Base-by-base conservation (phyloP, 2,329 filamentous ascomycete species). In the Colletotrichum shisoi region DNA sequence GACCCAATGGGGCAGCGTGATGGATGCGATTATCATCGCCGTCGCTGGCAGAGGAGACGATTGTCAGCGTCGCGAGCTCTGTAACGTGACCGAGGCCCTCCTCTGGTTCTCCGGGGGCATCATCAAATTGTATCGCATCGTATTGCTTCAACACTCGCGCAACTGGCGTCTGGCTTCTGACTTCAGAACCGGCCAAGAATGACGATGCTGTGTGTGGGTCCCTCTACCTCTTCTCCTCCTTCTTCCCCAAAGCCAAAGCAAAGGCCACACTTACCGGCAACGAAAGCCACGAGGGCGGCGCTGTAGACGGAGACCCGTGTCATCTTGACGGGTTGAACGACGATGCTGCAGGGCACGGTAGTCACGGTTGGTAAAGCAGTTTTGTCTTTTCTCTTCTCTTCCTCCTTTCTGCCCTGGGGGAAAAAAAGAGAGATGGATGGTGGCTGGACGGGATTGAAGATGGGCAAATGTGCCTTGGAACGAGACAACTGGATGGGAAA, bases 1-100 rank as follows among this genome's bases (percentile, higher is more conserved):
- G 57, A 93, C 81, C 91, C 92, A 95, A 77, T 87, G 82, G 17
- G 91, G 90, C 53, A 90, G 82, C 68, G 87, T 79, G 71, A 92
- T 90, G 62, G 90, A 86, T 46, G 86, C 83, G 60, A 94, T 81
- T 27, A 90, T 91, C 84, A 93, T 87, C 69, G 84, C 84, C 37
- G 89, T 91, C 64, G 89, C 91, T 92, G 61, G 19, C 57, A 57
- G 53, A 59, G n/a, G n/a, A 53, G 52, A 48, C 61, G 15, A 42
- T 53, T 62, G 76, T 82, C 73, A 81, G 77, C 70, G 34, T 56
- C 19, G 44, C 53, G 19, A 12, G 27, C 9, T 42, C 21, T 37
- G 24, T 27, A 4, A 19, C 15, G n/a, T 27, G 24, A n/a, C 1
- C 31, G 7, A 34, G 31, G 31, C 31, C 31, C 31, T 13, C 27